A percentile compares a stretch with the other conserved stretches of the same genome.
phyloP scores from a whole-genome alignment of 1,139 yeast species.

The Saccharomyces hybrid region DNA sequence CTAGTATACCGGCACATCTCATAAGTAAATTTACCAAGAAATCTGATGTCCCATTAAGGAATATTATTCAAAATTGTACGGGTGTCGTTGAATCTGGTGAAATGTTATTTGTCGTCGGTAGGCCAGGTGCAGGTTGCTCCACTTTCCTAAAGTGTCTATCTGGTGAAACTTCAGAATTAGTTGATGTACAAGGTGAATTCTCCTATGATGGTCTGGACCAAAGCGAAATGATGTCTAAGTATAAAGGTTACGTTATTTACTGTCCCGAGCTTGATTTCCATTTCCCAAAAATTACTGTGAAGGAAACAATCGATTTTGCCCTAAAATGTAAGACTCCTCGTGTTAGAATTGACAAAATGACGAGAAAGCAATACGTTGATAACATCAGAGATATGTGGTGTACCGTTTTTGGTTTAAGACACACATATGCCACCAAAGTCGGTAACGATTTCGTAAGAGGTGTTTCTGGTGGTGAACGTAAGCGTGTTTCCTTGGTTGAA shows the following conservation, averaged over 20 bases:
- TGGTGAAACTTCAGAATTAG: slow-evolving; percentile 42
- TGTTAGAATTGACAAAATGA: slow-evolving; percentile 41
- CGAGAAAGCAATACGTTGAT: slow-evolving; percentile 42
- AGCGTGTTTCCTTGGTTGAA: slow-evolving; percentile 57
- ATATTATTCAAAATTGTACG: slow-evolving; percentile 39
- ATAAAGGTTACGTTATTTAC: slow-evolving; percentile 48
- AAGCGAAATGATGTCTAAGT: slow-evolving; percentile 41
- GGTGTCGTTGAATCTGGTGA: slow-evolving; percentile 54
- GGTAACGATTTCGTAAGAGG: slow-evolving; percentile 58
- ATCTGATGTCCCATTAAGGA: slow-evolving; percentile 37
- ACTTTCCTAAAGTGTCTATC: slow-evolving; percentile 48
- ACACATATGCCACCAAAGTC: slow-evolving; percentile 47
- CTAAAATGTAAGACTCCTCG: slow-evolving; percentile 54
- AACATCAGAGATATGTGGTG: slow-evolving; percentile 44
- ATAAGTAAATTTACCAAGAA: slow-evolving; percentile 22
- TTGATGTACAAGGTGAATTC: slow-evolving; percentile 38
- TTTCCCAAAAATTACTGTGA: slow-evolving; percentile 57
- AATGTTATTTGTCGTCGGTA: slow-evolving; percentile 52
- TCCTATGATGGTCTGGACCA: slow-evolving; percentile 46
- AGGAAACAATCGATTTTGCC: slow-evolving; percentile 54
- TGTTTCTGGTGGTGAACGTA: slow-evolving; percentile 60
- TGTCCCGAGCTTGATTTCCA: slow-evolving; percentile 57
- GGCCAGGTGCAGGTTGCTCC: slow-evolving; percentile 65
- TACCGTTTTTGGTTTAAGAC: slow-evolving; percentile 52
- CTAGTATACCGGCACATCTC: slow-evolving; percentile 28